A percentile compares a stretch with the other conserved stretches of the same genome.
These are phyloP conservation scores for Apiospora marii DNA, from an alignment of 2,329 filamentous ascomycete species.

Conservation along the genomic window DNA sequence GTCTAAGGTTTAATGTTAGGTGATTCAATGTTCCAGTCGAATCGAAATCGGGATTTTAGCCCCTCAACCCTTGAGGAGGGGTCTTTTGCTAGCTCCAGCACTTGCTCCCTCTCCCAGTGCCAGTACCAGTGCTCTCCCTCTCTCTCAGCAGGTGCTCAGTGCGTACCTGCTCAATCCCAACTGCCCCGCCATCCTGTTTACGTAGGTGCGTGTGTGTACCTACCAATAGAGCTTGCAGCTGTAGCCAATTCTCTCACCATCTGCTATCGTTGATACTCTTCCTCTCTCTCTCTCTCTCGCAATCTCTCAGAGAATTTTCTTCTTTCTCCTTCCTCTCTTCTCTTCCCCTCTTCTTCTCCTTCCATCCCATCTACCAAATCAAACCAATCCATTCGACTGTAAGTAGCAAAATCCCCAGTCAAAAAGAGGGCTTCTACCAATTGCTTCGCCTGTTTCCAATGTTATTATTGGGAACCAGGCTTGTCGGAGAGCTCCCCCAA, in stretches of 20 bases:
- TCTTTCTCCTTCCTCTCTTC: not conserved
- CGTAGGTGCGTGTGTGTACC: not conserved
- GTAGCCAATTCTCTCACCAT: conserved; percentile 30
- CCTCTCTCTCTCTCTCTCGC: conserved; percentile 20
- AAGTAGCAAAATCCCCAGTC: not conserved
- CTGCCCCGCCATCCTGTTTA: conserved; percentile 19
- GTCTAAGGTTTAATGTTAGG: conserved; percentile 17
- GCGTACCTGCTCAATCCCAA: not conserved
- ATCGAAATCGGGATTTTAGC: conserved; percentile 19
- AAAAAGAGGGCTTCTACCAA: not conserved
- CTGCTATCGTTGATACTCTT: conserved; percentile 24
- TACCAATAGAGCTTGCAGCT: conserved; percentile 22
- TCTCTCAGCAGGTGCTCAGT: not conserved
- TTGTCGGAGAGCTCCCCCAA: conserved; percentile 16
- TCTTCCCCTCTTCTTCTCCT: conserved; percentile 22
- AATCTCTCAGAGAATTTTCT: conserved; percentile 20
- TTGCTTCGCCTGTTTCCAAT: conserved; percentile 14
- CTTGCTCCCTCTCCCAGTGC: too few relatives aligned
- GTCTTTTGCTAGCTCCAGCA: not conserved
- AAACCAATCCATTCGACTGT: not conserved
- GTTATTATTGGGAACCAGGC: conserved; percentile 11
- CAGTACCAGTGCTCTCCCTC: too few relatives aligned
- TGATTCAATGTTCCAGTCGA: conserved; percentile 20
- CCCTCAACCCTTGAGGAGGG: conserved; percentile 3
- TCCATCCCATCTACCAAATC: conserved; percentile 32